Evolutionary conservation across 2,329 filamentous ascomycete species (phyloP).

Genomic region (Exserohilum rostratum): DNA sequence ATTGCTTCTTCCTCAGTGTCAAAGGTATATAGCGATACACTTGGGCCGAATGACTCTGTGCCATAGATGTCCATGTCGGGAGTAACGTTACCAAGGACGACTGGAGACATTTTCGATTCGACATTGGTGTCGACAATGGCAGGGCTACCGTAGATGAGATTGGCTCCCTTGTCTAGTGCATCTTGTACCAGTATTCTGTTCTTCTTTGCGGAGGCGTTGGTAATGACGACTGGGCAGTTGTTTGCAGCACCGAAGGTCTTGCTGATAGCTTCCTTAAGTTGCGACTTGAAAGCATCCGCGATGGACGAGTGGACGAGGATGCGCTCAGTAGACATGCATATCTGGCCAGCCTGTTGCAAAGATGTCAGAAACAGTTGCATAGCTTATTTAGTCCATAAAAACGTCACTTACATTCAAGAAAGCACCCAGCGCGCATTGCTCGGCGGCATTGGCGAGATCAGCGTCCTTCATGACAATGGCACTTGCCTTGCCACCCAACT

Average conservation of each 20-base stretch:
- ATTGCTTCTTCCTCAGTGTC: slow-evolving; percentile 20
- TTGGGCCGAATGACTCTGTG: slow-evolving; percentile 22
- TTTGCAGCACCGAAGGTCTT: not conserved
- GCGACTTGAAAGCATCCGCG: not conserved
- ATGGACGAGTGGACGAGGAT: slow-evolving; percentile 1
- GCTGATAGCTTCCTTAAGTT: not conserved
- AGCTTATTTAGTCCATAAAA: not conserved
- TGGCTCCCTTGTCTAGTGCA: not conserved
- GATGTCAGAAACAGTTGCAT: not conserved
- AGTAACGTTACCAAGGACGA: slow-evolving; percentile 6
- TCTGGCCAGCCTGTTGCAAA: slow-evolving; percentile 54
- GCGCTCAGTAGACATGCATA: slow-evolving; percentile 62
- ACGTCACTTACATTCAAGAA: slow-evolving; percentile 64
- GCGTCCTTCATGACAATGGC: slow-evolving; percentile 79
- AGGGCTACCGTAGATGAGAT: not conserved
- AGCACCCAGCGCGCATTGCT: slow-evolving; percentile 84
- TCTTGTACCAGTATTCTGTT: not conserved
- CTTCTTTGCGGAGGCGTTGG: not conserved
- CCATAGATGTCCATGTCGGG: slow-evolving; percentile 5
- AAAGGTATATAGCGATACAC: slow-evolving; percentile 11
- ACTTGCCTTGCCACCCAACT: slow-evolving; percentile 82
- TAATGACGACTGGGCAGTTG: slow-evolving; percentile 1
- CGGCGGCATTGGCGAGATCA: slow-evolving; percentile 73
- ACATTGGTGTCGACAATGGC: not conserved
- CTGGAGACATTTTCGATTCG: slow-evolving; percentile 44